Evolutionary conservation across 2,329 filamentous ascomycete species (phyloP).

Genomic region (Juglanconis sp.): DNA sequence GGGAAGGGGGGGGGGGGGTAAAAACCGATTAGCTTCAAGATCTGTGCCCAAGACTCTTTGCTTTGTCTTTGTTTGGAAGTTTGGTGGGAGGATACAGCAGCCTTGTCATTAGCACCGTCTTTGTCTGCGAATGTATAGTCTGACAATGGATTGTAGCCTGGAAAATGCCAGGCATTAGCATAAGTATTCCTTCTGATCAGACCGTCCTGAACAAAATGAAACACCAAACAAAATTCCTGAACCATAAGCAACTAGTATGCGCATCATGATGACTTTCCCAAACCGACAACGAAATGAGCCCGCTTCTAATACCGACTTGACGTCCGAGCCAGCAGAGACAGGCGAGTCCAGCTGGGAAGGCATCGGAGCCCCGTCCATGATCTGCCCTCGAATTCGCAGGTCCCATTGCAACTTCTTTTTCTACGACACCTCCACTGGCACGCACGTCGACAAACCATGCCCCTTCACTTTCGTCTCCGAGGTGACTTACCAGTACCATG

Average conservation of each 20-base stretch:
- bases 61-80: not conserved
- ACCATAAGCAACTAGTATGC: too few species aligned
- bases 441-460: not conserved
- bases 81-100: not conserved
- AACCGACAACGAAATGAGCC: not conserved
- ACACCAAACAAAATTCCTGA: too few species aligned
- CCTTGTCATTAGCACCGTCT: not conserved
- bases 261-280: not conserved
- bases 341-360: not conserved
- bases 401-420: not conserved
- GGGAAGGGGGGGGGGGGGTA: not conserved
- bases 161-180: not conserved
- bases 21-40: not conserved
- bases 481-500: not conserved
- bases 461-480: not conserved
- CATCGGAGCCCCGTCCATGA: not conserved
- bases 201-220: too few species aligned
- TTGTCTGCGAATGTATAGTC: not conserved
- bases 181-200: not conserved
- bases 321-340: not conserved
- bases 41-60: not conserved
- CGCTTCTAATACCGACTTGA: too few species aligned
- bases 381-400: not conserved
- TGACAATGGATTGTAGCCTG: not conserved
- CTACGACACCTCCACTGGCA: not conserved